These are phyloP conservation scores for Fulvia fulva DNA, from an alignment of 2,329 filamentous ascomycete genomes.

Conservation along the genomic window DNA sequence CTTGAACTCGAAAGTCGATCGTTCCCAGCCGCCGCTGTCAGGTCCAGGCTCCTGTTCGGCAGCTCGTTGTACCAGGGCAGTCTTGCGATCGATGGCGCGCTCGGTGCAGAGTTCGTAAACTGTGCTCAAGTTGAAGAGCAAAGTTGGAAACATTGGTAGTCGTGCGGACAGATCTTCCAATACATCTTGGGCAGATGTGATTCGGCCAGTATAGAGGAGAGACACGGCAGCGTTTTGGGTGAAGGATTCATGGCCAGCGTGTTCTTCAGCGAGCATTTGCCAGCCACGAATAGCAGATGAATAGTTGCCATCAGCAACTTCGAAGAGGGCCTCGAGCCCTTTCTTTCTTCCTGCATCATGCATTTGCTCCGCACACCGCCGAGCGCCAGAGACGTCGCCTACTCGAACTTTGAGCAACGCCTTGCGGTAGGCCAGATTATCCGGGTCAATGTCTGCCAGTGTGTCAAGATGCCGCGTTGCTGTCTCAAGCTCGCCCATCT, in stretches of 20 bases:
- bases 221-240: slow-evolving; percentile 81
- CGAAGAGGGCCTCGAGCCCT: slow-evolving; percentile 64
- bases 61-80: slow-evolving; percentile 52
- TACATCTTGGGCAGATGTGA: slow-evolving; percentile 65
- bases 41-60: slow-evolving; percentile 20
- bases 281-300: slow-evolving; percentile 60
- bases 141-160: slow-evolving; percentile 66
- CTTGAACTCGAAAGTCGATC: slow-evolving; percentile 30
- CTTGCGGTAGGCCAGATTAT: slow-evolving; percentile 41
- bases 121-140: slow-evolving; percentile 86
- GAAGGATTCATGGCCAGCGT: slow-evolving; percentile 62
- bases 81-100: slow-evolving; percentile 65
- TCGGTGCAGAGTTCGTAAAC: slow-evolving; percentile 91
- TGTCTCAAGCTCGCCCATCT: slow-evolving; percentile 83
- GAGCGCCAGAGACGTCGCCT: slow-evolving; percentile 61
- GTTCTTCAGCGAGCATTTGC: slow-evolving; percentile 48
- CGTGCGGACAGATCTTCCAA: slow-evolving; percentile 63
- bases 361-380: slow-evolving; percentile 11
- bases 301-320: slow-evolving; percentile 76
- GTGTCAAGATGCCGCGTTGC: slow-evolving; percentile 69
- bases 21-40: slow-evolving; percentile 31
- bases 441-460: slow-evolving; percentile 46
- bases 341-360: slow-evolving; percentile 28
- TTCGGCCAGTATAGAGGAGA: slow-evolving; percentile 72
- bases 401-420: slow-evolving; percentile 72